These are phyloP conservation scores for Fragaria iinumae DNA, from an alignment of 306 rosid species.

Conservation along the genomic window DNA sequence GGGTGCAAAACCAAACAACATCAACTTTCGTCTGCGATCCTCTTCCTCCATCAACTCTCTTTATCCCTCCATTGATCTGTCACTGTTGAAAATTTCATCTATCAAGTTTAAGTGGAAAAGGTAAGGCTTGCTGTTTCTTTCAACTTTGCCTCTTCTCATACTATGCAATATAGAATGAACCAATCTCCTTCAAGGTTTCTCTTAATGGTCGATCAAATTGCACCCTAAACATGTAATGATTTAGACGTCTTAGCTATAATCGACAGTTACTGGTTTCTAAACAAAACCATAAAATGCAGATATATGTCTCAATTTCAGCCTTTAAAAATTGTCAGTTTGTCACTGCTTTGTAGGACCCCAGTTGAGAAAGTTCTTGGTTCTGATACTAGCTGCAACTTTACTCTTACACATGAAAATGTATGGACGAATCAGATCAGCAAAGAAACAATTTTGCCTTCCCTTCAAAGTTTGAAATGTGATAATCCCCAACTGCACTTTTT, in stretches of 20 bases:
- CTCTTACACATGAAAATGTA: constrained; percentile 31
- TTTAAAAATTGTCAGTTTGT: neutral
- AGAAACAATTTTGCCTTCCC: constrained; percentile 50
- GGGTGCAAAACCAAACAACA: neutral
- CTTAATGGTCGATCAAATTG: constrained; percentile 5
- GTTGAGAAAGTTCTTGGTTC: constrained; percentile 16
- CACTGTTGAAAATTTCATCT: neutral
- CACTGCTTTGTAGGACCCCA: constrained; percentile 10
- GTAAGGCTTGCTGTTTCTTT: neutral
- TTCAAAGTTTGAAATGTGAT: constrained; percentile 59
- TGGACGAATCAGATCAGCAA: constrained; percentile 5
- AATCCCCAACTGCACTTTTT: constrained; percentile 40
- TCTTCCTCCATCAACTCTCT: neutral
- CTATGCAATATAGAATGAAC: neutral
- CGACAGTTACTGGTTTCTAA: neutral
- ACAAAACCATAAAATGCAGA: neutral
- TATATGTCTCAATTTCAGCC: neutral
- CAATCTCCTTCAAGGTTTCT: neutral
- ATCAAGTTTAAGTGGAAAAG: neutral
- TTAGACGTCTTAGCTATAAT: constrained; percentile 18
- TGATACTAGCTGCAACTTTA: constrained; percentile 39
- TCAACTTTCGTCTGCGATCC: neutral
- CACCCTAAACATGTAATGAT: constrained; percentile 12
- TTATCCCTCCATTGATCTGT: neutral
- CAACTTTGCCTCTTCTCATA: neutral